phyloP scores from a whole-genome alignment of 2,329 filamentous ascomycete genomes.

The Xylariaceae sp. region DNA sequence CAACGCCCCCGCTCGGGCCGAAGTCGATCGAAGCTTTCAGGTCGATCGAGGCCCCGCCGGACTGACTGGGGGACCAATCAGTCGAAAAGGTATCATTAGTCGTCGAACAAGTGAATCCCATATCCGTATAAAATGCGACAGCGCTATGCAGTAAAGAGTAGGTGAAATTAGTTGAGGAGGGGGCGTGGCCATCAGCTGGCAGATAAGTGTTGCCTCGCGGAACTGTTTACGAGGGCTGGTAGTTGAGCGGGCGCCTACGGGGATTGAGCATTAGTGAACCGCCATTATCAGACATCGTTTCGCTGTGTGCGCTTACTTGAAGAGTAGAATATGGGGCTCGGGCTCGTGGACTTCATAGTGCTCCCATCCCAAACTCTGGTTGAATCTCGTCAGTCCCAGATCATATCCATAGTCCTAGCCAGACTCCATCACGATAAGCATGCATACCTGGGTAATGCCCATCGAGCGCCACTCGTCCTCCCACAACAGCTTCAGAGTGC shows the following conservation, averaged over 20 bases:
- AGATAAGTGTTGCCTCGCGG: constrained; percentile 11
- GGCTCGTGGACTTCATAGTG: constrained; percentile 99
- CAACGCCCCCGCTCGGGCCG: constrained; percentile 13
- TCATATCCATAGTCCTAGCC: neutral
- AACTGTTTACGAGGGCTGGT: constrained; percentile 56
- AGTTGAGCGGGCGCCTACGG: constrained; percentile 73
- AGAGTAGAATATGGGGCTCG: constrained; percentile 94
- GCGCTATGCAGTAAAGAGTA: constrained; percentile 33
- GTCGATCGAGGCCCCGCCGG: constrained; percentile 11
- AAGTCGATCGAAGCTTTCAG: constrained; percentile 13
- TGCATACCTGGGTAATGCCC: constrained; percentile 86
- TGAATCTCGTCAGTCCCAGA: constrained; percentile 4
- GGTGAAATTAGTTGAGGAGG: constrained; percentile 23
- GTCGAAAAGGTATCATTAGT: constrained; percentile 26
- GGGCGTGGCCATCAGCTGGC: constrained; percentile 14
- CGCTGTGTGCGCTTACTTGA: constrained; percentile 70
- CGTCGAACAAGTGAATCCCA: constrained; percentile 26
- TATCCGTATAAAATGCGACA: constrained; percentile 31
- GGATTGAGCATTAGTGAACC: constrained; percentile 11
- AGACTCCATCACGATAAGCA: neutral
- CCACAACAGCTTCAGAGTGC: constrained; percentile 93
- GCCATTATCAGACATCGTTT: neutral
- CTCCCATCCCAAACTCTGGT: constrained; percentile 93
- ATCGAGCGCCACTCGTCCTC: constrained; percentile 97
- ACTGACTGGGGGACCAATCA: constrained; percentile 11